Evolutionary conservation across 257 asterid genomes (phyloP).

Genomic region (Nicotiana knightiana): DNA sequence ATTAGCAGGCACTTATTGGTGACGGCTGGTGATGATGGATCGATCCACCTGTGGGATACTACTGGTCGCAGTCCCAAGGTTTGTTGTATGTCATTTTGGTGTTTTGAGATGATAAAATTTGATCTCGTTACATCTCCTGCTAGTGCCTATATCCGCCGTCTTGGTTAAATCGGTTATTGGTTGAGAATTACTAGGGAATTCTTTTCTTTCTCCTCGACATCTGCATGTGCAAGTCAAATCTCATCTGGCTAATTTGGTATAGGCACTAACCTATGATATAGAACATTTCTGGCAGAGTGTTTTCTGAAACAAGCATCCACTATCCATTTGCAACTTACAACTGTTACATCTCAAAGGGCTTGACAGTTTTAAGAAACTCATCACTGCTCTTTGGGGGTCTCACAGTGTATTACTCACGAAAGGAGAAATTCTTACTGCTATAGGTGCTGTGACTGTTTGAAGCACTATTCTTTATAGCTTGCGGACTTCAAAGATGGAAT

Average conservation of each 20-base stretch:
- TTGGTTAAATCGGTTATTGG: background rate
- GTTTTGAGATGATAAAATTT: conserved; percentile 10
- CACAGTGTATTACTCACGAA: background rate
- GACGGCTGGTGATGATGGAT: conserved; percentile 99
- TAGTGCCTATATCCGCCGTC: background rate
- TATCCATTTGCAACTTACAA: background rate
- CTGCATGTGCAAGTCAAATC: background rate
- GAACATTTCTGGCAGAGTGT: background rate
- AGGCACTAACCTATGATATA: background rate
- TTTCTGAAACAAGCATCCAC: background rate
- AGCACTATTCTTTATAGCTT: background rate
- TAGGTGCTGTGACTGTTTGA: background rate
- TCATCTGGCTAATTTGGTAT: background rate
- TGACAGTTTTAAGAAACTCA: background rate
- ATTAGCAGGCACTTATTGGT: conserved; percentile 94
- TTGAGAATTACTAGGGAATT: background rate
- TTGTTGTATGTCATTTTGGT: conserved; percentile 15
- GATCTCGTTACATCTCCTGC: background rate
- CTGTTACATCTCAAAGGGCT: background rate
- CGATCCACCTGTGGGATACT: conserved; percentile 96
- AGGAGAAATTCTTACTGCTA: background rate
- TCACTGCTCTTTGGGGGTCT: background rate
- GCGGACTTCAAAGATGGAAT: background rate
- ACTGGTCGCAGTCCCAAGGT: conserved; percentile 97
- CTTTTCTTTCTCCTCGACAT: background rate